These are phyloP conservation scores for Rhododendron henanense DNA, from an alignment of 148 eudicot genomes.

Conservation along the genomic window DNA sequence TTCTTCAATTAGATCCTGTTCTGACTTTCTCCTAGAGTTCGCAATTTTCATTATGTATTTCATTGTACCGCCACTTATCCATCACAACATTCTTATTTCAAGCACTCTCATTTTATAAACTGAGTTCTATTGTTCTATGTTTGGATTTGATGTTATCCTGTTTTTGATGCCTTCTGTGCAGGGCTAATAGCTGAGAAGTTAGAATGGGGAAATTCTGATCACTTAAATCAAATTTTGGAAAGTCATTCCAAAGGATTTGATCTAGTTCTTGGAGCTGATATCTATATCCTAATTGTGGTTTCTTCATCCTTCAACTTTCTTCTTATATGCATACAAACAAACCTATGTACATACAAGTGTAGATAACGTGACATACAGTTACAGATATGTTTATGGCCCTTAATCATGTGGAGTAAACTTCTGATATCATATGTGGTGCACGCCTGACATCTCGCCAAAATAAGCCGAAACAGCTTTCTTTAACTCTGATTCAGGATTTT, in stretches of 20 bases:
- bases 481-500: background rate
- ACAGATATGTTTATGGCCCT: background rate
- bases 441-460: background rate
- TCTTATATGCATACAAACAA: background rate
- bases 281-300: conserved; percentile 60
- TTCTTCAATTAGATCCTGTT: background rate
- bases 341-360: background rate
- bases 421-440: background rate
- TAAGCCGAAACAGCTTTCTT: background rate
- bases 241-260: conserved; percentile 72
- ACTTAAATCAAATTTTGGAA: conserved; percentile 47
- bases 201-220: conserved; percentile 80
- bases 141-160: conserved; percentile 4
- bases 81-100: background rate
- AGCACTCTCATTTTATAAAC: background rate
- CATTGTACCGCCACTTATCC: background rate
- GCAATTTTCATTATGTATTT: background rate
- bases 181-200: conserved; percentile 65
- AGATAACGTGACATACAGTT: background rate
- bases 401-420: background rate
- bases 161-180: conserved; percentile 21
- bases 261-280: conserved; percentile 95
- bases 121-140: conserved; percentile 13
- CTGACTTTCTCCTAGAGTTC: background rate
- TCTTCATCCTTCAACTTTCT: background rate